These are phyloP conservation scores for Elongisporangium prolatum DNA, from an alignment of 352 stramenopile species.

Conservation along the genomic window DNA sequence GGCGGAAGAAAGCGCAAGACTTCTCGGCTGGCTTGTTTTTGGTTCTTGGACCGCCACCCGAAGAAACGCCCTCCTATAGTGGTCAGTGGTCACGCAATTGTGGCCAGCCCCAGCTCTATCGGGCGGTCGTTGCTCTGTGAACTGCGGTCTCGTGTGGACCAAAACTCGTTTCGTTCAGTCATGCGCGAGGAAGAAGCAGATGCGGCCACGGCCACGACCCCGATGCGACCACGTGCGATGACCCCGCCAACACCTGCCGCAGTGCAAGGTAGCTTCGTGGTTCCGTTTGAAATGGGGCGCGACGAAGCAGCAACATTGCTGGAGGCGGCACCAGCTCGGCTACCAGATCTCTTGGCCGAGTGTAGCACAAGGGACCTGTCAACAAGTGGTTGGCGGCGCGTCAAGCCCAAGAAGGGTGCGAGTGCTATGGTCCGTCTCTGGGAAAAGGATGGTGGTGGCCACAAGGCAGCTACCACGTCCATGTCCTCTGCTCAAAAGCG, in stretches of 20 bases:
- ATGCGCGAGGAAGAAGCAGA: background rate
- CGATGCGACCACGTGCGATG: background rate
- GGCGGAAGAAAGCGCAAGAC: background rate
- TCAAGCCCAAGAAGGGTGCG: slow-evolving; percentile 32
- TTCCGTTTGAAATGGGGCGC: slow-evolving; percentile 41
- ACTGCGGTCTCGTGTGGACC: background rate
- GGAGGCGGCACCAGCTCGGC: slow-evolving; percentile 16
- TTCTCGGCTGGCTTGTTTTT: background rate
- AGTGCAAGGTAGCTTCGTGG: slow-evolving; percentile 40
- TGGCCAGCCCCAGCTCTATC: background rate
- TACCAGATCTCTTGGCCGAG: slow-evolving; percentile 27
- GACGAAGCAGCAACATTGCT: slow-evolving; percentile 31
- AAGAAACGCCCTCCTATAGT: background rate
- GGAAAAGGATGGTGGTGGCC: slow-evolving; percentile 34
- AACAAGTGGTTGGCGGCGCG: slow-evolving; percentile 16
- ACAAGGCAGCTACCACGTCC: slow-evolving; percentile 5
- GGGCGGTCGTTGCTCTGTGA: background rate
- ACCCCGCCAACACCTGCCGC: slow-evolving; percentile 3
- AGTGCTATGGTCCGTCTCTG: slow-evolving; percentile 26
- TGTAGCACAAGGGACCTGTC: slow-evolving; percentile 13
- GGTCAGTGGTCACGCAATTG: background rate
- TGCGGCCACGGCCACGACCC: background rate
- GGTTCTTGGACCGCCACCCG: background rate
- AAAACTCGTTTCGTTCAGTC: background rate
- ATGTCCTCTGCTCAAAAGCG: background rate